Percentiles rank a stretch among this genome's conserved stretches.
These are phyloP conservation scores for Venturia carpophila DNA, from an alignment of 2,329 filamentous ascomycete species.

Conservation along the genomic window DNA sequence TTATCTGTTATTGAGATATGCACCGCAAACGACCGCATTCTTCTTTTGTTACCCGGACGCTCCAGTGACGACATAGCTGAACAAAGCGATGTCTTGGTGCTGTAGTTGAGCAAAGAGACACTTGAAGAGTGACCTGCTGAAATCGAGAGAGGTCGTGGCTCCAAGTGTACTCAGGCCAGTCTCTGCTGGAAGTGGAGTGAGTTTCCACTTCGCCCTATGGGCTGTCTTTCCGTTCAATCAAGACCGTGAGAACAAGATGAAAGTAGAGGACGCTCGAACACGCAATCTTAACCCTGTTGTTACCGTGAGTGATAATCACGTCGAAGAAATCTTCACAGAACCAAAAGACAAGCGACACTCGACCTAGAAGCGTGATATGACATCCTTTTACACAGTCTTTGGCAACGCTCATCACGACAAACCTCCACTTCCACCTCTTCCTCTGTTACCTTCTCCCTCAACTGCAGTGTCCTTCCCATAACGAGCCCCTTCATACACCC, in stretches of 20 bases:
- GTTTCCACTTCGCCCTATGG: too few relatives aligned
- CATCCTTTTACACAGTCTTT: too few relatives aligned
- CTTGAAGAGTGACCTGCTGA: not conserved
- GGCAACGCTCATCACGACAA: too few relatives aligned
- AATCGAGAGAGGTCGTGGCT: not conserved
- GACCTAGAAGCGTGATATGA: too few relatives aligned
- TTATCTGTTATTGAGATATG: not conserved
- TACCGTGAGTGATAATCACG: too few relatives aligned
- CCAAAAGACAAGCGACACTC: too few relatives aligned
- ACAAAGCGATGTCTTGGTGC: not conserved
- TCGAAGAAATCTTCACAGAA: too few relatives aligned
- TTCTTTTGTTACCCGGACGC: not conserved
- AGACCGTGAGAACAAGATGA: too few relatives aligned
- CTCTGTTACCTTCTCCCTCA: slow-evolving; percentile 3
- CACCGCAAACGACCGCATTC: not conserved
- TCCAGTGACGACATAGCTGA: not conserved
- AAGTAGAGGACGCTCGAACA: too few relatives aligned
- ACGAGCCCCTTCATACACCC: too few relatives aligned
- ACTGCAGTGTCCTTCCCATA: too few relatives aligned
- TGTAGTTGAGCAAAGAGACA: not conserved
- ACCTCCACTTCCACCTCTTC: not conserved
- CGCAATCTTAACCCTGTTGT: not conserved
- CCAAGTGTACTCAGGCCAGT: not conserved
- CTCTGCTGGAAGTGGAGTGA: not conserved
- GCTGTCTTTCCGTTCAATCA: too few relatives aligned